A percentile compares a stretch with the other conserved stretches of the same genome.
These are phyloP conservation scores for Yamadazyma endophytica DNA, from an alignment of 805 yeast genomes.

Conservation along the genomic window DNA sequence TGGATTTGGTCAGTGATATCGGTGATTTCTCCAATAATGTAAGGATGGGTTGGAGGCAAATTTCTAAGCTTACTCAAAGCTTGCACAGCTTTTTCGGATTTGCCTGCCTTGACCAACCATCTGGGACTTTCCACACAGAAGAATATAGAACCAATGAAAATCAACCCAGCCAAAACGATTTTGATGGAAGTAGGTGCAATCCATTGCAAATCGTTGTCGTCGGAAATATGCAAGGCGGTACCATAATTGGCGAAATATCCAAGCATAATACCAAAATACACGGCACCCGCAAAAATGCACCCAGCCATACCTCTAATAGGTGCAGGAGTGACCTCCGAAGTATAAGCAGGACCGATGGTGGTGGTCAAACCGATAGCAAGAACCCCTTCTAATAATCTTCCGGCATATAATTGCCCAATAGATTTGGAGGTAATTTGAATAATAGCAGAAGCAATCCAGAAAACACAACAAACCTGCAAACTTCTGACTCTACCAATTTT, in stretches of 20 bases:
- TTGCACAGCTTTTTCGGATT: conserved; percentile 34
- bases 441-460: conserved; percentile 44
- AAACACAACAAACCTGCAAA: conserved; percentile 37
- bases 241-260: conserved; percentile 51
- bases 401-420: conserved; percentile 52
- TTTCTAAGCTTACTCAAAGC: conserved; percentile 41
- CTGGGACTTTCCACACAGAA: conserved; percentile 49
- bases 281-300: conserved; percentile 55
- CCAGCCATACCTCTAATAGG: conserved; percentile 49
- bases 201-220: conserved; percentile 43
- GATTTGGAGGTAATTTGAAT: conserved; percentile 44
- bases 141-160: conserved; percentile 35
- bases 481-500: conserved; percentile 49
- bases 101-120: conserved; percentile 44
- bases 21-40: conserved; percentile 45
- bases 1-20: conserved; percentile 48
- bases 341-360: conserved; percentile 52
- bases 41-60: conserved; percentile 45
- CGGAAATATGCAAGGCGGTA: conserved; percentile 41
- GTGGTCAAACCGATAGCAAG: conserved; percentile 55
- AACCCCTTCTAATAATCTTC: conserved; percentile 50
- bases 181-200: conserved; percentile 47
- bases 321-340: conserved; percentile 52
- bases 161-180: conserved; percentile 44
- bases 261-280: conserved; percentile 50